Evolutionary conservation across 371 early-diverging fungal species (phyloP).

Genomic region (Mortierella sp.): DNA sequence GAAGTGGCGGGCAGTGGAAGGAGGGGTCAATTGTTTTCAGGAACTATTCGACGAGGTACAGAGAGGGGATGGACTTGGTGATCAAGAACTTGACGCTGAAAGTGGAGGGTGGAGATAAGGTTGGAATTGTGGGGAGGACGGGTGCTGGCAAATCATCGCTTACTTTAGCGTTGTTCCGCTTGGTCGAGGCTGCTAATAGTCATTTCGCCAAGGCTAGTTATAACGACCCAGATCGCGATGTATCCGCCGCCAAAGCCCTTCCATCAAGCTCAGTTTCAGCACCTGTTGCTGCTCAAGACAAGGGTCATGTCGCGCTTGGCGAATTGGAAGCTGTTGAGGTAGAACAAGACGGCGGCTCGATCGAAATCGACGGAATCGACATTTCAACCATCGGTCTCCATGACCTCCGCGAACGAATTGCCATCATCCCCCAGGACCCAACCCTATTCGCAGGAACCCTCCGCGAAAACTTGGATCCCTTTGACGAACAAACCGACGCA

Average conservation of each 20-base stretch:
- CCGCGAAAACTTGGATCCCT: conserved; percentile 79
- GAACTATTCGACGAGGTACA: conserved; percentile 73
- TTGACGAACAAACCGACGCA: conserved; percentile 68
- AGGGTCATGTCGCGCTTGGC: conserved; percentile 62
- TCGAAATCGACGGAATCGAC: conserved; percentile 76
- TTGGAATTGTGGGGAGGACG: conserved; percentile 70
- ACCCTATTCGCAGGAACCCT: conserved; percentile 81
- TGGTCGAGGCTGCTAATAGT: conserved; percentile 79
- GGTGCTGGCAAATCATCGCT: conserved; percentile 86
- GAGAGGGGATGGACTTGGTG: conserved; percentile 73
- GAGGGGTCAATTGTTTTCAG: conserved; percentile 62
- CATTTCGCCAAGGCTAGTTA: conserved; percentile 14
- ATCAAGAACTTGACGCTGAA: conserved; percentile 72
- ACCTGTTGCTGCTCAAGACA: conserved; percentile 61
- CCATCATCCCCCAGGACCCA: conserved; percentile 87
- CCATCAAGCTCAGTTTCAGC: background rate
- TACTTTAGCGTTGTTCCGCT: conserved; percentile 86
- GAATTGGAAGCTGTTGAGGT: conserved; percentile 46
- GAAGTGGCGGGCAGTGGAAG: conserved; percentile 56
- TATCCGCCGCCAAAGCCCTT: background rate
- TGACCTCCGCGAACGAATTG: conserved; percentile 76
- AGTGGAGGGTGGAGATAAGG: conserved; percentile 62
- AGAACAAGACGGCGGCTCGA: conserved; percentile 65
- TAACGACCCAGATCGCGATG: background rate
- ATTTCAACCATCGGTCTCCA: conserved; percentile 69